These are phyloP conservation scores for Mycena galopus DNA, from an alignment of 768 basidiomycete species.

Conservation along the genomic window DNA sequence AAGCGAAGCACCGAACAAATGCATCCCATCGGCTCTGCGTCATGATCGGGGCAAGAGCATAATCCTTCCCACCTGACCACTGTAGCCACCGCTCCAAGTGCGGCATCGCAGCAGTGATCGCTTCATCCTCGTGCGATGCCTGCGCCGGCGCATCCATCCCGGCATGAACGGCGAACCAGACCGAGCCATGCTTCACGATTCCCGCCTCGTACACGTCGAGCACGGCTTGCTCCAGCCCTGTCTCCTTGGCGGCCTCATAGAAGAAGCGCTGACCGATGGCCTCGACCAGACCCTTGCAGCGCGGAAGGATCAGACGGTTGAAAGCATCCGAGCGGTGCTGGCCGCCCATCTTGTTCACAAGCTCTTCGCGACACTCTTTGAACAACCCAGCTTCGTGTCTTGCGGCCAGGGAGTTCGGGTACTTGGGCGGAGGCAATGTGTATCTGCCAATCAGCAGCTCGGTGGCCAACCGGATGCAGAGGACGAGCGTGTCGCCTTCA, in stretches of 20 bases:
- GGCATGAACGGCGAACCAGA: background rate
- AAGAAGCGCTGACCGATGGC: background rate
- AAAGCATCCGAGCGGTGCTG: background rate
- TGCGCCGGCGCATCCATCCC: background rate
- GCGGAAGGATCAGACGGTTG: background rate
- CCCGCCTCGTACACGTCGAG: slow-evolving; percentile 13
- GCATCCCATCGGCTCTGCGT: background rate
- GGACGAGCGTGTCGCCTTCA: slow-evolving; percentile 5
- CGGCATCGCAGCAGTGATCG: background rate
- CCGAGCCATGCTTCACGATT: background rate
- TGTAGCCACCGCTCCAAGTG: slow-evolving; percentile 3
- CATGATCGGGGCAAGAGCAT: background rate
- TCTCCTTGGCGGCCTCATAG: slow-evolving; percentile 8
- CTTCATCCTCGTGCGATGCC: background rate
- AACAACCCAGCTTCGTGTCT: background rate
- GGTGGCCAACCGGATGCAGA: background rate
- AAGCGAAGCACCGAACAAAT: background rate
- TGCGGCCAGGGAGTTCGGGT: background rate
- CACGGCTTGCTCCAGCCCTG: background rate
- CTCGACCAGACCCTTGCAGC: background rate
- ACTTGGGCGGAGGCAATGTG: background rate
- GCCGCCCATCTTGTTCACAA: background rate
- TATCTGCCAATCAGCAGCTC: background rate
- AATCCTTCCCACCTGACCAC: background rate
- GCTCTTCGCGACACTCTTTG: background rate